These are phyloP conservation scores for Cercophora sp. DNA, from an alignment of 495 filamentous ascomycete genomes.

Conservation along the genomic window DNA sequence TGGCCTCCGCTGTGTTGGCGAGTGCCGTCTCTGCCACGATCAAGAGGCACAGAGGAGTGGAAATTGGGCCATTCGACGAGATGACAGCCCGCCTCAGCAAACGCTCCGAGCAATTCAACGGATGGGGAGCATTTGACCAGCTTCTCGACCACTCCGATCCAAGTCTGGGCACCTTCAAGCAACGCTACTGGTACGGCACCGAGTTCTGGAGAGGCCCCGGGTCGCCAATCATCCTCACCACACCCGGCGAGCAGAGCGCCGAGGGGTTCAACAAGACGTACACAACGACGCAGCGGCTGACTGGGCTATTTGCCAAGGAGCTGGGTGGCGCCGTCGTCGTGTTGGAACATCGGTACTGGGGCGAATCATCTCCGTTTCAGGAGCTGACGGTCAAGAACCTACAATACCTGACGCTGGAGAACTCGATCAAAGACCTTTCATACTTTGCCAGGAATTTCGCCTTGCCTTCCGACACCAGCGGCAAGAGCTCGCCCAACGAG, in stretches of 20 bases:
- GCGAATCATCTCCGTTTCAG: conserved; percentile 56
- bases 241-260: conserved; percentile 55
- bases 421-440: conserved; percentile 58
- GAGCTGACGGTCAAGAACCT: conserved; percentile 53
- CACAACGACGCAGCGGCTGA: conserved; percentile 32
- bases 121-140: conserved; percentile 31
- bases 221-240: conserved; percentile 40
- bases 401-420: conserved; percentile 58
- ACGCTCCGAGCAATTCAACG: conserved; percentile 25
- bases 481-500: conserved; percentile 49
- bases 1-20: not conserved
- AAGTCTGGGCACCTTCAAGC: conserved; percentile 30
- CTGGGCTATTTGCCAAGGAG: conserved; percentile 50
- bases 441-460: conserved; percentile 59
- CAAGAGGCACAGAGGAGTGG: conserved; percentile 13
- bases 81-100: conserved; percentile 15
- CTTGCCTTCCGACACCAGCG: conserved; percentile 53
- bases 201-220: conserved; percentile 31
- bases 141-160: conserved; percentile 33
- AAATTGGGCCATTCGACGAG: conserved; percentile 25
- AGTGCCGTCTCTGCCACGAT: conserved; percentile 13
- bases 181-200: conserved; percentile 31
- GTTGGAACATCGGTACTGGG: conserved; percentile 62
- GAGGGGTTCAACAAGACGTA: conserved; percentile 45
- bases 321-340: conserved; percentile 55